phyloP scores from a whole-genome alignment of 768 basidiomycete species.

The Suillus fuscotomentosus region DNA sequence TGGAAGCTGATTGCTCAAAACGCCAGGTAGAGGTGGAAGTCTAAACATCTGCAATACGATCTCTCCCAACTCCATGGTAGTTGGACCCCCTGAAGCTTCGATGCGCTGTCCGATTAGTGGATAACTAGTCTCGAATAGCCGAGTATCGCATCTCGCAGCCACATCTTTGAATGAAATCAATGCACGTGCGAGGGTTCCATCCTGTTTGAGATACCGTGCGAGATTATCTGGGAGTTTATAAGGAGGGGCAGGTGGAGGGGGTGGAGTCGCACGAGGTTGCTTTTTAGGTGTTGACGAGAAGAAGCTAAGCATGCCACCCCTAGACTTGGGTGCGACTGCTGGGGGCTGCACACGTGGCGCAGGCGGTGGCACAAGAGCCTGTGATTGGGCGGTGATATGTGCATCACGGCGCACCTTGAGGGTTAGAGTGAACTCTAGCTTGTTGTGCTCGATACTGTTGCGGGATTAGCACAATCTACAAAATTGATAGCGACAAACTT shows the following conservation, averaged over 20 bases:
- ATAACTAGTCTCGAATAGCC: constrained; percentile 78
- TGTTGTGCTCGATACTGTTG: constrained; percentile 84
- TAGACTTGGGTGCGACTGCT: constrained; percentile 52
- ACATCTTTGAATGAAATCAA: constrained; percentile 90
- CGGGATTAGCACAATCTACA: background rate
- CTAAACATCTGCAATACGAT: constrained; percentile 89
- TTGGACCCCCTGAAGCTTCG: constrained; percentile 50
- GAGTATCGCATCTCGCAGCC: constrained; percentile 77
- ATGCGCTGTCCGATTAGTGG: constrained; percentile 77
- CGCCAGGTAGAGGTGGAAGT: constrained; percentile 84
- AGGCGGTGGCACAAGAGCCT: constrained; percentile 53
- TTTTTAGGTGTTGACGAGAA: constrained; percentile 74
- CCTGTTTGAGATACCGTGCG: constrained; percentile 77
- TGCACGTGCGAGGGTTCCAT: constrained; percentile 85
- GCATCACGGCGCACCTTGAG: constrained; percentile 85
- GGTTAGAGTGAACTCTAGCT: constrained; percentile 91
- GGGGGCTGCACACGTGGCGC: constrained; percentile 40
- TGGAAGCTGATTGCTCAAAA: constrained; percentile 75
- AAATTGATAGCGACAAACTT: constrained; percentile 27
- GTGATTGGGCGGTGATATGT: constrained; percentile 79
- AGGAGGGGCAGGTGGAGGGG: constrained; percentile 33
- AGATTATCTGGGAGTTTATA: constrained; percentile 69
- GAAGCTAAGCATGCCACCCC: constrained; percentile 70
- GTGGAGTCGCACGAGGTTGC: constrained; percentile 47
- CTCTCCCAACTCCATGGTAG: constrained; percentile 78